These are phyloP conservation scores for Isatis tinctoria DNA, from an alignment of 345 rosid species.

Conservation along the genomic window DNA sequence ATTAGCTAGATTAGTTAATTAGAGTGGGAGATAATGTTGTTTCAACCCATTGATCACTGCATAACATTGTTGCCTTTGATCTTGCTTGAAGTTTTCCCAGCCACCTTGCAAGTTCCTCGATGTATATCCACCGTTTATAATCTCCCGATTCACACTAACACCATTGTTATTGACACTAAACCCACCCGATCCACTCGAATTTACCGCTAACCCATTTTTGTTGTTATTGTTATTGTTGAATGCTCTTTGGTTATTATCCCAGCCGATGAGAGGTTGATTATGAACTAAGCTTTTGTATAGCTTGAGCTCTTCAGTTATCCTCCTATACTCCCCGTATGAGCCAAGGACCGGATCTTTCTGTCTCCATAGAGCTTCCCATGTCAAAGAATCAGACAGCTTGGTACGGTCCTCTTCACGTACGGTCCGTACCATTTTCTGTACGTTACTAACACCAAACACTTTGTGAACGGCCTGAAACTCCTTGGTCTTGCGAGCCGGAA, in stretches of 20 bases:
- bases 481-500: slow-evolving; percentile 29
- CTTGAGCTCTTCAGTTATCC: slow-evolving; percentile 49
- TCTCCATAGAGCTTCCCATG: slow-evolving; percentile 82
- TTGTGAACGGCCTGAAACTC: slow-evolving; percentile 41
- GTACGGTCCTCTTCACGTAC: slow-evolving; percentile 46
- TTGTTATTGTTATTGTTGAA: slow-evolving; percentile 15
- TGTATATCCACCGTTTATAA: slow-evolving; percentile 15
- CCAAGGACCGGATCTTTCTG: slow-evolving; percentile 65
- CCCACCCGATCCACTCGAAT: slow-evolving; percentile 20
- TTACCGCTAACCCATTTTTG: slow-evolving; percentile 19
- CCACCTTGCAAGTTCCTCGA: slow-evolving; percentile 28
- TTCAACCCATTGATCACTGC: slow-evolving; percentile 29
- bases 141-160: slow-evolving; percentile 18
- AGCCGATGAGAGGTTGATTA: slow-evolving; percentile 23
- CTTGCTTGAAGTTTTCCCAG: slow-evolving; percentile 25
- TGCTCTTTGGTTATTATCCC: slow-evolving; percentile 21
- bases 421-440: slow-evolving; percentile 47
- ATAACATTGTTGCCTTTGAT: slow-evolving; percentile 35
- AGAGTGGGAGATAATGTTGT: slow-evolving; percentile 27
- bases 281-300: slow-evolving; percentile 35
- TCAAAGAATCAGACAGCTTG: slow-evolving; percentile 50
- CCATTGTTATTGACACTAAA: slow-evolving; percentile 20
- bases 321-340: slow-evolving; percentile 52
- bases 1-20: background rate
- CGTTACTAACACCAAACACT: slow-evolving; percentile 38